Evolutionary conservation across 1,284 basidiomycete genomes (phyloP), one percentile per base, ranked within the genome.

Genomic region (Fomitopsis schrenkii): DNA sequence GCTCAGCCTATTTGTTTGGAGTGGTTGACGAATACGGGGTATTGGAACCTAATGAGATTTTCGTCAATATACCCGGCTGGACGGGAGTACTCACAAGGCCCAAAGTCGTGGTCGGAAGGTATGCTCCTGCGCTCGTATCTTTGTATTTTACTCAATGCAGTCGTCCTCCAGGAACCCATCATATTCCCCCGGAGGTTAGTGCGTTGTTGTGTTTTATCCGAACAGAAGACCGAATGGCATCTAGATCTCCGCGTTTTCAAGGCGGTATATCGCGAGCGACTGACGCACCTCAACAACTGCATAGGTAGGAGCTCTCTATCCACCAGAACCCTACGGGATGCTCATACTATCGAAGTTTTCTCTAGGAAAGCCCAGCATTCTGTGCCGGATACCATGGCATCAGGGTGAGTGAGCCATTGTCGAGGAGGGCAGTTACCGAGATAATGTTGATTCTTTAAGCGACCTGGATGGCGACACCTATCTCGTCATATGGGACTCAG

Each of bases 391-490:
- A 63, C 62, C 1, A 67, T 69, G 44, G 59, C 68, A 2, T 65
- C 65, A n/a, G 68, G 65, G 65, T 66, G 33, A 35, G 62, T 56
- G 22, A 36, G 1, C 28, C 17, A 17, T 10, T 10, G 36, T 45
- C 28, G 44, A 22, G 9, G 7, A 15, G 19, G 28, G 41, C n/a
- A n/a, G 19, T 38, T 40, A 4, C 42, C 41, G 38, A 33, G 15
- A 55, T 9, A n/a, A 15, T 5, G 38, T 9, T 14, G 22, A 6
- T 10, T 14, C n/a, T 40, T 15, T 8, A 38, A 66, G 68, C 6
- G 68, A 69, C 50, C 65, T 69, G 19, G 68, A 67, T n/a, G 68
- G 68, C 1, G 68, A 69, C 44, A 45, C 55, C 35, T 69, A 69
- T 41, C 65, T 69, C 10, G 62, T 66, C 4, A 50, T 62, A 1